Percentiles rank a stretch among this genome's conserved stretches.
These are phyloP conservation scores for Mimosa bimucronata DNA, from an alignment of 306 rosid species.

Conservation along the genomic window DNA sequence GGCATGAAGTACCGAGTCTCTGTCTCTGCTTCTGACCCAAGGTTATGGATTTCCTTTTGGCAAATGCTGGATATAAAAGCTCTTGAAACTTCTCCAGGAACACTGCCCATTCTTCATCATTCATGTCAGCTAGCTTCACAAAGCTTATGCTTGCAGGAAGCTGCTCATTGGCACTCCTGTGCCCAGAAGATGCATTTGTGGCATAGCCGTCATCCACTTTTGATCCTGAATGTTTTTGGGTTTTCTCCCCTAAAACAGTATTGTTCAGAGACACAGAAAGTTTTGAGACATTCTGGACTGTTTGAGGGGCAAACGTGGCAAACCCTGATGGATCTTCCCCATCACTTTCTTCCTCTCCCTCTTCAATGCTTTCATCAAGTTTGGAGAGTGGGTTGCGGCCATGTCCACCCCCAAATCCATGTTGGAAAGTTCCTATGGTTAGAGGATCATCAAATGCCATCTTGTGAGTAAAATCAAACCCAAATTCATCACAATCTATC, in stretches of 20 bases:
- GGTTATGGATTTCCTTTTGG: slow-evolving; percentile 68
- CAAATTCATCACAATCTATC: slow-evolving; percentile 71
- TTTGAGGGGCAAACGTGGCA: slow-evolving; percentile 35
- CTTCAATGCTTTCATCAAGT: slow-evolving; percentile 85
- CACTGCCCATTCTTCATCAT: slow-evolving; percentile 72
- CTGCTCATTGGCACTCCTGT: slow-evolving; percentile 90
- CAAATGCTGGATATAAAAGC: slow-evolving; percentile 79
- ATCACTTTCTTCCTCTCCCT: slow-evolving; percentile 64
- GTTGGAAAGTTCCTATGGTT: slow-evolving; percentile 49
- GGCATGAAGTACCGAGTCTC: slow-evolving; percentile 99
- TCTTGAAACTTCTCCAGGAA: slow-evolving; percentile 86
- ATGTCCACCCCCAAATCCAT: slow-evolving; percentile 51
- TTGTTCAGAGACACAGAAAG: slow-evolving; percentile 72
- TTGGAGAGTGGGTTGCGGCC: slow-evolving; percentile 66
- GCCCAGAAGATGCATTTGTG: slow-evolving; percentile 71
- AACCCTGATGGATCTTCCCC: slow-evolving; percentile 54
- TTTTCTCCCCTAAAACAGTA: slow-evolving; percentile 64
- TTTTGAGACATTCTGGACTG: slow-evolving; percentile 52
- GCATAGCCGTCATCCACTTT: slow-evolving; percentile 56
- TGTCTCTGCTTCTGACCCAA: slow-evolving; percentile 88
- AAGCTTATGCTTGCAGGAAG: slow-evolving; percentile 86
- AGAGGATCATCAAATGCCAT: slow-evolving; percentile 49
- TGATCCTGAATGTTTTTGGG: slow-evolving; percentile 49
- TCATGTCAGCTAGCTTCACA: slow-evolving; percentile 84
- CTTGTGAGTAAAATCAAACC: slow-evolving; percentile 38